Base-by-base conservation (phyloP, 1,284 basidiomycete genomes). In the Spongispora temasekensis region DNA sequence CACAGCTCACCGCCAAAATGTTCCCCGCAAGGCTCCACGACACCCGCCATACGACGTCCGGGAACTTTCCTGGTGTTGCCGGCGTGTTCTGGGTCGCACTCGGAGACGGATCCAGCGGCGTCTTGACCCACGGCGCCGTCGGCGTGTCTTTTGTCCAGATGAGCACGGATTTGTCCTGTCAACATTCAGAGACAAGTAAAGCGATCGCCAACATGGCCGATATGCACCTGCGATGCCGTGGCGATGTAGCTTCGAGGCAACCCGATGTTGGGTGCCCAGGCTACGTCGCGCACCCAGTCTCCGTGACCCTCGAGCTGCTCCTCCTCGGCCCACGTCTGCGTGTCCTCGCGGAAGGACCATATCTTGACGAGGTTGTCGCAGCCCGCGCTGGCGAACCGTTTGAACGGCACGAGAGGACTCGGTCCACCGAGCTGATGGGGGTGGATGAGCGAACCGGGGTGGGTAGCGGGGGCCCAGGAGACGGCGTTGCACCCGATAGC, bases 251-350 rank as follows among this genome's bases (percentile, higher is more conserved):
- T 92, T 62, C 95, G 87, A 0, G 96, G 93, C 19, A 99, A 83
- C 0, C 97, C 97, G 66, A 98, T 95, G 70, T 95, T 98, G 0
- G 97, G 97, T 5, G 95, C 95, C 92, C 96, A 98, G 0, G 96
- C 94, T 25, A 98, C 96, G 72, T 99, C 97, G 58, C 97, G 85
- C 21, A 99, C 96, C 97, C 97, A 99, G 77, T 99, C 96, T 2
- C 90, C 87, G 76, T 99, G 97, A 0, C 93, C 94, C 57, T 93
- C 91, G 37, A 97, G 84, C 1, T 83, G 85, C 69, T 95, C 94
- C 75, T 97, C 95, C 70, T 94, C 92, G 21, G 85, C 81, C 95
- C 95, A 98, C n/a, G 89, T 83, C 71, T 91, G 87, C 13, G 85
- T 81, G 57, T 88, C 87, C 57, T 91, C 88, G 62, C 82, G 81